phyloP scores from a whole-genome alignment of 2,329 filamentous ascomycete genomes.

The Capronia americana region DNA sequence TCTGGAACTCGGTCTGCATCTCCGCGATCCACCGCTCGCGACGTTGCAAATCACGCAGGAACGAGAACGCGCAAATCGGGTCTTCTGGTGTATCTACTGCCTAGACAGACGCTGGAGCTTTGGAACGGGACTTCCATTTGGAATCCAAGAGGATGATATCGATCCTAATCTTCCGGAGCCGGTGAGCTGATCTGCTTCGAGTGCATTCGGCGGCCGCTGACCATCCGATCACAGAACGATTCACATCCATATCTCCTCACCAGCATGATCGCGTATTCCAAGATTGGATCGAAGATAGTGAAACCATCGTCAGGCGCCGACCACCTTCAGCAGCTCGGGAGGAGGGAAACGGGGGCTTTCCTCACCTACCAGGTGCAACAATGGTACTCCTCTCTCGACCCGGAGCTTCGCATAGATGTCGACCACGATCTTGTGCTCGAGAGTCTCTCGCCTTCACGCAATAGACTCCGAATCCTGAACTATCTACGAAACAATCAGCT shows the following conservation, averaged over 20 bases:
- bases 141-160: slow-evolving; percentile 57
- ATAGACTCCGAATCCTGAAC: slow-evolving; percentile 51
- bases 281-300: slow-evolving; percentile 57
- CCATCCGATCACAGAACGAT: slow-evolving; percentile 23
- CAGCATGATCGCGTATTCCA: slow-evolving; percentile 58
- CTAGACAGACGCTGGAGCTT: slow-evolving; percentile 61
- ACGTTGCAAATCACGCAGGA: slow-evolving; percentile 16
- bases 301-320: slow-evolving; percentile 51
- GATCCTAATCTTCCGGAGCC: slow-evolving; percentile 57
- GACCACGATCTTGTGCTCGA: slow-evolving; percentile 16
- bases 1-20: slow-evolving; percentile 58
- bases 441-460: slow-evolving; percentile 17
- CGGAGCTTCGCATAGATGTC: slow-evolving; percentile 50
- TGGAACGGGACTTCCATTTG: slow-evolving; percentile 58
- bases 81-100: slow-evolving; percentile 61
- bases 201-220: slow-evolving; percentile 5
- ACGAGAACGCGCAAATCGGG: slow-evolving; percentile 36
- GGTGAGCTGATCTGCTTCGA: slow-evolving; percentile 42
- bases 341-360: slow-evolving; percentile 49
- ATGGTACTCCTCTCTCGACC: slow-evolving; percentile 56
- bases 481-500: slow-evolving; percentile 56
- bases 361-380: slow-evolving; percentile 54
- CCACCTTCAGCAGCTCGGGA: slow-evolving; percentile 43
- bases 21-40: slow-evolving; percentile 23
- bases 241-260: slow-evolving; percentile 50